Evolutionary conservation across 208 protist genomes (phyloP).

Genomic region (Phytomonas serpens): DNA sequence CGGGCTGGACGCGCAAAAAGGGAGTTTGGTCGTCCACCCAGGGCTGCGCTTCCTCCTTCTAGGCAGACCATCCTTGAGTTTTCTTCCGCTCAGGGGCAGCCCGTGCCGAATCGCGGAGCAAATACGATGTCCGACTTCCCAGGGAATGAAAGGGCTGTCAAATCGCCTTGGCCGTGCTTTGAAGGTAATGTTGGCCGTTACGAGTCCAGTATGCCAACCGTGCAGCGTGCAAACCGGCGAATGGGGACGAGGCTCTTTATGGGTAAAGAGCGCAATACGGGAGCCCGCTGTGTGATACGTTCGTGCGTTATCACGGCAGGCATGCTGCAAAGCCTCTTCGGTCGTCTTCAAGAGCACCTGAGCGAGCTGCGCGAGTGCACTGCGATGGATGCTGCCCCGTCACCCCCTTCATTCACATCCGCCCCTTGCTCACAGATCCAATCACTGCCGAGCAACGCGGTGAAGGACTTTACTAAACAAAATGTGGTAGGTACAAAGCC

Average conservation of each 20-base stretch:
- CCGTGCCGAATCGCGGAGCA: neutral
- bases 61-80: neutral
- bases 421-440: neutral
- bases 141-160: neutral
- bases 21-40: neutral
- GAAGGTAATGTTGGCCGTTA: neutral
- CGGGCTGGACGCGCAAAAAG: neutral
- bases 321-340: neutral
- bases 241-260: neutral
- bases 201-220: neutral
- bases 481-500: neutral
- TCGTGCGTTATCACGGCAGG: neutral
- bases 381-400: neutral
- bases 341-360: neutral
- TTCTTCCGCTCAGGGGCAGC: neutral
- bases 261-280: neutral
- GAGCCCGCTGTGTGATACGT: neutral
- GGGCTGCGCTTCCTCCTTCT: neutral
- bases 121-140: neutral
- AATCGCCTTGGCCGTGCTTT: neutral
- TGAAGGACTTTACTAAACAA: neutral
- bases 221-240: neutral
- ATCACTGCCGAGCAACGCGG: neutral
- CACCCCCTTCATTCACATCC: neutral
- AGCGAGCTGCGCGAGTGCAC: neutral